Conservation (phyloP, 192 early-diverging fungal genomes). For the Chytriomyces hyalinus region DNA sequence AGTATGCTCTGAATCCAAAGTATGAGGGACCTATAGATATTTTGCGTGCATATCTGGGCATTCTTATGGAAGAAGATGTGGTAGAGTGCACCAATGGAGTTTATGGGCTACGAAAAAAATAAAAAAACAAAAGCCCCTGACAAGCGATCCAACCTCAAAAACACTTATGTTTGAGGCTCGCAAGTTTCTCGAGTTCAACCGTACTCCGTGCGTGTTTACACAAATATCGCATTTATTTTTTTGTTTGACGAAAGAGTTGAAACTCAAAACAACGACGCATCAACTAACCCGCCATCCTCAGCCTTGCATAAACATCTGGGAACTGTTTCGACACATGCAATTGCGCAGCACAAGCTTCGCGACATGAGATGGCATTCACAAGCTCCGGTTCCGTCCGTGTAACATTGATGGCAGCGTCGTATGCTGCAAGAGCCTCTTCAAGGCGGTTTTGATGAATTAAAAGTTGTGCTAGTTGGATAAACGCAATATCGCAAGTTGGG, state of each 20-base stretch:
- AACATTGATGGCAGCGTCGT: conserved; percentile 77
- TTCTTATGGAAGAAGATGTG: conserved; percentile 19
- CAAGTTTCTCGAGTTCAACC: too few relatives aligned
- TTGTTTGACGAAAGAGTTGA: too few relatives aligned
- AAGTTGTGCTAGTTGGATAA: conserved; percentile 75
- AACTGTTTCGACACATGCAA: conserved; percentile 4
- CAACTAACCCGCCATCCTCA: neutral
- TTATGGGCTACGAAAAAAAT: conserved; percentile 8
- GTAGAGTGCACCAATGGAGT: neutral
- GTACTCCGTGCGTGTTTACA: too few relatives aligned
- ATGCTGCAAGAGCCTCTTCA: conserved; percentile 79
- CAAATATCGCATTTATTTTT: too few relatives aligned
- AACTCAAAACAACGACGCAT: too few relatives aligned
- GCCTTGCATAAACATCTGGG: conserved; percentile 30
- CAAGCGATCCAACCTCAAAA: too few relatives aligned
- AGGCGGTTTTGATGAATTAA: conserved; percentile 73
- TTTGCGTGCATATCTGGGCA: conserved; percentile 16
- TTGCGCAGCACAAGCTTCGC: conserved; percentile 43
- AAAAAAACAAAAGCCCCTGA: conserved; percentile 2
- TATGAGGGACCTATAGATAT: neutral
- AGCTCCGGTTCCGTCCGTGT: conserved; percentile 90
- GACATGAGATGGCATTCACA: conserved; percentile 70
- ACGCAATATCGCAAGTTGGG: conserved; percentile 92
- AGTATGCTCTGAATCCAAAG: conserved; percentile 57
- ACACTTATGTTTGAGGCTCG: too few relatives aligned